Base-by-base conservation (phyloP, 2,329 filamentous ascomycete species). In the Ophiostoma pallidulum region DNA sequence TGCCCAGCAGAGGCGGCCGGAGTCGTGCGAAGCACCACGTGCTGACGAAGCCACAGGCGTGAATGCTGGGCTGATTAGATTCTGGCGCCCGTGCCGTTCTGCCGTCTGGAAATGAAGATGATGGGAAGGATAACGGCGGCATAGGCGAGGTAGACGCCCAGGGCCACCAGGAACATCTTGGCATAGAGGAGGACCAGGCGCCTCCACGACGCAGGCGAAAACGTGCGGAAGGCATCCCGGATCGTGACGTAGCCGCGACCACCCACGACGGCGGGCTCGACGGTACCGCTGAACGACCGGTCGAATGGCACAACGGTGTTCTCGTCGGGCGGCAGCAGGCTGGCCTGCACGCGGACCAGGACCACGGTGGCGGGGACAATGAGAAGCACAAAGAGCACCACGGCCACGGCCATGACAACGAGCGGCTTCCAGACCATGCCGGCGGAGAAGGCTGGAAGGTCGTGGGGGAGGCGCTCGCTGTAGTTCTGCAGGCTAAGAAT, bases 291-390 rank as follows among this genome's bases (percentile, higher is more conserved):
- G 59, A 94, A 94, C 26, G 82, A 83, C 54, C 89, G 85, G 71
- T 97, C 91, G 59, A 97, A 95, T 28, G 87, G 83, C 31, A 97
- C 82, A 54, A 96, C 85, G 22, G 86, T 80, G 66, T 94, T 84
- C 55, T 89, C 77, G 16, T 86, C 81, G 50, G 87, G 82, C 1
- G 88, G 78, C 3, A 97, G 78, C 57, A 95, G 80, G 41, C 86
- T 91, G 7, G 90, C 89, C 62, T 94, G 88, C 31, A 95, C 81
- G 53, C 91, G 87, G 55, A 84, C 74, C 50, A 94, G 78, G 19
- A 86, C 77, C 28, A 91, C 84, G 50, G 78, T 75, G 33, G 86
- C 78, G 16, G 91, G 90, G 48, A 96, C 74, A 51, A 86, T 71
- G 50, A 90, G 65, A 47, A 88, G 65, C 37, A 84, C 65, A 48